Conservation (phyloP, 2,329 filamentous ascomycete species). For the Gnomoniopsis smithogilvyi region DNA sequence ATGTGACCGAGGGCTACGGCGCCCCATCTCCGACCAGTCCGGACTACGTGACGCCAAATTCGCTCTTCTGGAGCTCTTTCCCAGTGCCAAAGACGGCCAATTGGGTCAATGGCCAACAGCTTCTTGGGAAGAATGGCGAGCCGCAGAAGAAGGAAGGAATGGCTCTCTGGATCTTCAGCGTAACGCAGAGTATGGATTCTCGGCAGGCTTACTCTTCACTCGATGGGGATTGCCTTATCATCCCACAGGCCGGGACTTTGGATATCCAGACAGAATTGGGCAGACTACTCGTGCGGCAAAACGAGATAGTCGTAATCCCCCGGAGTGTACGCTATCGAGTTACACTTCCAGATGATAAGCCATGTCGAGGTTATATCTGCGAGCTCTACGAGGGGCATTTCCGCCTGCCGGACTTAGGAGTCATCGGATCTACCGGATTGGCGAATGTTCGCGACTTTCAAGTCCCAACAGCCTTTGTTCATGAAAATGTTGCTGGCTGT, state of each 20-base stretch:
- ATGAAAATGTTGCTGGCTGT: conserved; percentile 36
- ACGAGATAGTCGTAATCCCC: conserved; percentile 63
- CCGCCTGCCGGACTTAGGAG: conserved; percentile 54
- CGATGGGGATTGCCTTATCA: conserved; percentile 64
- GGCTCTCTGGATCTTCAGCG: conserved; percentile 67
- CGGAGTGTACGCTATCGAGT: conserved; percentile 48
- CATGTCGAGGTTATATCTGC: conserved; percentile 58
- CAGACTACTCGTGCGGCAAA: conserved; percentile 56
- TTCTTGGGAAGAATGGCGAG: conserved; percentile 67
- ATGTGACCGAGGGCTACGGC: conserved; percentile 38
- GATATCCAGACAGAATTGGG: conserved; percentile 66
- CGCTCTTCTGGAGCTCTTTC: conserved; percentile 55
- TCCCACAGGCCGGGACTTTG: conserved; percentile 59
- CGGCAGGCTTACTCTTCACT: conserved; percentile 69
- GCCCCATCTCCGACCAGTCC: not conserved
- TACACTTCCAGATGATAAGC: conserved; percentile 40
- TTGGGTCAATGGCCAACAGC: conserved; percentile 45
- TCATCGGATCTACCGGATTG: conserved; percentile 55
- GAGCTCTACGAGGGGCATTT: conserved; percentile 58
- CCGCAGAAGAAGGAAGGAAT: conserved; percentile 66
- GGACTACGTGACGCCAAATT: conserved; percentile 3
- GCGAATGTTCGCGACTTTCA: conserved; percentile 61
- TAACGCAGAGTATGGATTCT: conserved; percentile 63
- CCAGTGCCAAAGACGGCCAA: conserved; percentile 44
- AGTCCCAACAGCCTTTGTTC: conserved; percentile 54